Conservation (phyloP, 257 asterid species). For the Solanum appendiculatum region DNA sequence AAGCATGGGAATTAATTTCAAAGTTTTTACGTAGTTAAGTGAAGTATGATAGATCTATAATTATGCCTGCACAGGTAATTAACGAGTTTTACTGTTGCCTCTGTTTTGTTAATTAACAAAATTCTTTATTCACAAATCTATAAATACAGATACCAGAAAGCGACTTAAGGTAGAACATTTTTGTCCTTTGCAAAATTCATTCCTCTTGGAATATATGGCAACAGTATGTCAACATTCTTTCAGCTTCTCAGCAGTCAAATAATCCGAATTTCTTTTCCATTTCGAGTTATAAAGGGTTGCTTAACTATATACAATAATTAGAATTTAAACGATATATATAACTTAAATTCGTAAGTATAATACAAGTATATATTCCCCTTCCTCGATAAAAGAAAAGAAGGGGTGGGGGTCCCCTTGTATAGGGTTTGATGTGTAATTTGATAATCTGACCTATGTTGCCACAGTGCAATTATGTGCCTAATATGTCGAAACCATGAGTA, state of each 20-base stretch:
- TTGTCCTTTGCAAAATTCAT: neutral
- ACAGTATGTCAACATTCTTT: constrained; percentile 7
- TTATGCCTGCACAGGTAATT: neutral
- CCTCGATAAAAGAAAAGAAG: neutral
- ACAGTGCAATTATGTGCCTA: neutral
- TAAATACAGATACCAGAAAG: neutral
- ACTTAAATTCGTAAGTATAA: neutral
- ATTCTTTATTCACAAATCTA: neutral
- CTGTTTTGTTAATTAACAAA: neutral
- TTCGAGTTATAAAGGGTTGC: neutral
- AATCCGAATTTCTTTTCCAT: neutral
- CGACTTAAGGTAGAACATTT: neutral
- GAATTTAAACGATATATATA: neutral
- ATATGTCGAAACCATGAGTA: constrained; percentile 41
- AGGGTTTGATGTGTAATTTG: neutral
- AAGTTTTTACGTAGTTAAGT: neutral
- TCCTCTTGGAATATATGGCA: neutral
- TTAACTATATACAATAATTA: neutral
- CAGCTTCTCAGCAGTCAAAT: neutral
- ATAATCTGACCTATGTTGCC: neutral
- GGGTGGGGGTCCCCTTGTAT: neutral
- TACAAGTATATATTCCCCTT: neutral
- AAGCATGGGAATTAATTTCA: neutral
- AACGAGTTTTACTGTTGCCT: neutral
- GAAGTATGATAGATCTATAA: neutral